A percentile compares a stretch with the other conserved stretches of the same genome.
Conservation (phyloP, 805 yeast species). For the Kodamaea sagamina region DNA sequence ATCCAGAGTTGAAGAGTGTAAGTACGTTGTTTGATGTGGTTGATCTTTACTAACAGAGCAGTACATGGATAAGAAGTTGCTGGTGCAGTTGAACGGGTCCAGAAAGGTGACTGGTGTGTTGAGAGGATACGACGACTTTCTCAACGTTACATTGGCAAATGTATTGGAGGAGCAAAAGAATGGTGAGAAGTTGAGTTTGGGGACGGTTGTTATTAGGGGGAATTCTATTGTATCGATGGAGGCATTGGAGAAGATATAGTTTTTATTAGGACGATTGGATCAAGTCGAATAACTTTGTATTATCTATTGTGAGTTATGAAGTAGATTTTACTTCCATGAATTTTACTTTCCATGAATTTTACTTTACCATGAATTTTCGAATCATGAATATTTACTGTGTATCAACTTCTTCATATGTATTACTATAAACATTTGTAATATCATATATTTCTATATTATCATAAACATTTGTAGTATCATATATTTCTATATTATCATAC, state of each 20-base stretch:
- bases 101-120: constrained; percentile 78
- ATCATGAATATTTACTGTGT: no score
- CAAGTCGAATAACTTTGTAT: no score
- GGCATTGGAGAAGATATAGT: constrained; percentile 38
- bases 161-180: constrained; percentile 60
- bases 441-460: no score
- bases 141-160: constrained; percentile 70
- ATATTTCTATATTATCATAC: no score
- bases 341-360: no score
- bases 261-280: no score
- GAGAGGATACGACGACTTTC: constrained; percentile 80
- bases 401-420: no score
- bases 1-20: constrained; percentile 61
- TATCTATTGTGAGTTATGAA: no score
- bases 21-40: constrained; percentile 21
- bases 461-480: no score
- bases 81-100: constrained; percentile 75
- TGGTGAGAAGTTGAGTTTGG: constrained; percentile 57
- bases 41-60: constrained; percentile 31
- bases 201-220: constrained; percentile 75
- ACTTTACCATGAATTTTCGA: no score
- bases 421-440: no score
- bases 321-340: no score
- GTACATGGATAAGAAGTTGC: constrained; percentile 78
- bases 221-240: constrained; percentile 76